These are phyloP conservation scores for Colletotrichum zoysiae DNA, from an alignment of 2,329 filamentous ascomycete genomes.

Conservation along the genomic window DNA sequence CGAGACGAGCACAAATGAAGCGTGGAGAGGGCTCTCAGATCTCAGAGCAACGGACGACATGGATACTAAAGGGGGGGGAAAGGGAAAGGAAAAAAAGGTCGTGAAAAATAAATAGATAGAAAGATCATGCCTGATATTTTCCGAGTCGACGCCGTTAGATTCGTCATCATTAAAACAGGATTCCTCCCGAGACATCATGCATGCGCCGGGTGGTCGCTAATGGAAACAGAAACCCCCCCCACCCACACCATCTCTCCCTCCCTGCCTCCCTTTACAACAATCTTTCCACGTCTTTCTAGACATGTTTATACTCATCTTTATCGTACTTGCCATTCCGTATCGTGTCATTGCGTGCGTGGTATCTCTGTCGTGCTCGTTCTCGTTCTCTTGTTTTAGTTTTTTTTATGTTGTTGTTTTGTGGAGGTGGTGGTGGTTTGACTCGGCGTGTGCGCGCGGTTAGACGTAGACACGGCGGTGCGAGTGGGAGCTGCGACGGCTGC, in stretches of 20 bases:
- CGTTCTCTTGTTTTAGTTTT: neutral
- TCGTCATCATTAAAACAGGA: conserved; percentile 31
- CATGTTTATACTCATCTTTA: neutral
- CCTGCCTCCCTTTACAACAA: neutral
- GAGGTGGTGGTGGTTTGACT: neutral
- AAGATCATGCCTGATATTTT: conserved; percentile 27
- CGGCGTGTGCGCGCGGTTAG: neutral
- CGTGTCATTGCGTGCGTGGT: conserved; percentile 30
- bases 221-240: neutral
- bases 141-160: conserved; percentile 18
- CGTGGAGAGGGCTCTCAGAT: too few relatives aligned
- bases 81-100: neutral
- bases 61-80: neutral
- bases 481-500: conserved; percentile 46
- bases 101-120: too few relatives aligned
- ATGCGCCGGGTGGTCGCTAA: conserved; percentile 12
- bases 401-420: too few relatives aligned
- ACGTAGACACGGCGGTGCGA: conserved; percentile 44
- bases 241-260: too few relatives aligned
- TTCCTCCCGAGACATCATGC: neutral
- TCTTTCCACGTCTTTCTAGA: neutral
- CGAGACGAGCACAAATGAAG: too few relatives aligned
- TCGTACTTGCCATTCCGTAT: conserved; percentile 6
- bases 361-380: neutral
- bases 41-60: too few relatives aligned